Base-by-base conservation (phyloP, 176 grass and related monocot genomes). In the Aechmea fasciata region DNA sequence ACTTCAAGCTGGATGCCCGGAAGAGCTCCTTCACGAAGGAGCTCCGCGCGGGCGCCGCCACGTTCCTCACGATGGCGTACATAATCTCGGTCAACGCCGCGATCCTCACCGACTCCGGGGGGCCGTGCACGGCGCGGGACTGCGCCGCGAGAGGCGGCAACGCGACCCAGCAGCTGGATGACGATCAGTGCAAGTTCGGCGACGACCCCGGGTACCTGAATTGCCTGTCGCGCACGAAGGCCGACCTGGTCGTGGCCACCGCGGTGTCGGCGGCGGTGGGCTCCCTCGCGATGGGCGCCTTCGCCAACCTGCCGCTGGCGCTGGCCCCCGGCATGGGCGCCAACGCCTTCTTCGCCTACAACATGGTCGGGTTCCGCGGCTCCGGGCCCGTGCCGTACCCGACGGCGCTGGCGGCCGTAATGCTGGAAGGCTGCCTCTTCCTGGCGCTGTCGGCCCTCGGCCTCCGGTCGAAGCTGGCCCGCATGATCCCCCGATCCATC, bases 11-110 rank as follows among this genome's bases (percentile, higher is more conserved):
- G 17, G 87, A 90, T 3, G 80, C 72, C 9, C 80, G 87, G 54
- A 86, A 86, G 73, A 87, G 77, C 77, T 18, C 83, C 29, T 90
- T 90, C 83, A 90, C 73, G 59, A 80, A 74, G 73, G 87, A 90
- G 70, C 65, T 90, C 19, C 83, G 83, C 3, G 87, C 87, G 0
- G 83, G 87, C 29, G 75, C 81, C 4, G 69, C 80, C 48, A 90
- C 87, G 59, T 90, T 90, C 73, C 73, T 90, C 64, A 90, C 87
- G 65, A 86, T 90, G 87, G 83, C 83, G 0, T 90, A 90, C 77
- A 83, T 90, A 70, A 68, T 90, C 66, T 87, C 87, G 53, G 80
- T 90, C 66, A 90, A 90, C 78, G 83, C 87, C 0, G 70, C 77
- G 49, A 19, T 90, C 68, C 80, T 90, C 18, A 83, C 87, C 0